A percentile compares a stretch with the other conserved stretches of the same genome.
phyloP scores from a whole-genome alignment of 352 stramenopile genomes.

The Phytophthora cryptogea region DNA sequence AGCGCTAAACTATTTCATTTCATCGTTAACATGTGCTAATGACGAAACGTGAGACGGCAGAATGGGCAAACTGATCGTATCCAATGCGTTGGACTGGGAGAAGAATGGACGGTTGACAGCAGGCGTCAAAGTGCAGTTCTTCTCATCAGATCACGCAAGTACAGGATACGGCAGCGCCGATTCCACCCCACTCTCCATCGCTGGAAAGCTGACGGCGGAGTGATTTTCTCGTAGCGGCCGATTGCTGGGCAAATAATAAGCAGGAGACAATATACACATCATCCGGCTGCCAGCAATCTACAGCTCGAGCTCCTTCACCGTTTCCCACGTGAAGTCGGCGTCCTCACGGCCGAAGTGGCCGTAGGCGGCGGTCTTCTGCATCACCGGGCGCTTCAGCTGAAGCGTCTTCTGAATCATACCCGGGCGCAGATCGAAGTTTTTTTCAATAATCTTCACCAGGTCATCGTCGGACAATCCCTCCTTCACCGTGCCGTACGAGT shows the following conservation, averaged over 20 bases:
- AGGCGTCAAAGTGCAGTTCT: constrained; percentile 47
- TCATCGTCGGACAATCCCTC: constrained; percentile 95
- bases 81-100: constrained; percentile 16
- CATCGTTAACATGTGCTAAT: constrained; percentile 37
- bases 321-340: constrained; percentile 99
- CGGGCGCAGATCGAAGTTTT: constrained; percentile 99
- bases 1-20: constrained; percentile 47
- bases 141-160: constrained; percentile 6
- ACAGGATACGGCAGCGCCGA: constrained; percentile 35
- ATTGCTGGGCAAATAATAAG: constrained; percentile 48
- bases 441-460: constrained; percentile 97
- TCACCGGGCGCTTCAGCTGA: constrained; percentile 96
- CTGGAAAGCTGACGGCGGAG: constrained; percentile 39
- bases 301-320: constrained; percentile 91
- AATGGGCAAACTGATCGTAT: constrained; percentile 38
- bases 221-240: constrained; percentile 25
- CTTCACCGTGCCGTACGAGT: constrained; percentile 98
- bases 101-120: constrained; percentile 51
- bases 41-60: constrained; percentile 32
- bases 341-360: constrained; percentile 99
- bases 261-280: constrained; percentile 44
- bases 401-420: constrained; percentile 99
- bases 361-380: constrained; percentile 99
- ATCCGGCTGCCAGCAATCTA: constrained; percentile 44
- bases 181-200: constrained; percentile 35